Evolutionary conservation across 768 basidiomycete genomes (phyloP).

Genomic region (Mrakia hoshinonis): DNA sequence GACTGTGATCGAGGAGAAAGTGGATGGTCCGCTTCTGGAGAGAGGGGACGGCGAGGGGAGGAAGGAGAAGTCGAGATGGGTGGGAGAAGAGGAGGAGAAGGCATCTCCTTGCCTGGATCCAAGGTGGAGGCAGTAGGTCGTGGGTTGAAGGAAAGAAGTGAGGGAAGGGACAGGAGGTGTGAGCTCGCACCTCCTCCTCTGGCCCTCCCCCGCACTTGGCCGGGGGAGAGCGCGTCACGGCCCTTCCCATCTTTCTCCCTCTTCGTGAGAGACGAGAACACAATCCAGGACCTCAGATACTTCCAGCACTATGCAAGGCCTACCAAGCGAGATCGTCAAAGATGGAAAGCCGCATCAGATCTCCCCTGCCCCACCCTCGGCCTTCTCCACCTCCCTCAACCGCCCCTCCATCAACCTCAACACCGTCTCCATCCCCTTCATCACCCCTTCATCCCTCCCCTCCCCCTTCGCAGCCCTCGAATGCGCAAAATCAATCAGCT

Average conservation of each 20-base stretch:
- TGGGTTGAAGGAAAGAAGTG: background rate
- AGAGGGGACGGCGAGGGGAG: background rate
- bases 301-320: too few species aligned
- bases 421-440: constrained; percentile 63
- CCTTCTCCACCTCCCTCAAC: constrained; percentile 44
- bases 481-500: constrained; percentile 93
- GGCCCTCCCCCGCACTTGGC: background rate
- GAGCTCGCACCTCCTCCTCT: background rate
- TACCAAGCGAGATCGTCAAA: too few species aligned
- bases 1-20: background rate
- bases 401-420: constrained; percentile 55
- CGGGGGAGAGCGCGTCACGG: background rate
- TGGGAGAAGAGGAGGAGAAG: background rate
- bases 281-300: too few species aligned
- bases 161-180: background rate
- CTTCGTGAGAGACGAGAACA: too few species aligned
- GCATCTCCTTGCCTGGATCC: background rate
- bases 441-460: constrained; percentile 70
- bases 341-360: too few species aligned
- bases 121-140: background rate
- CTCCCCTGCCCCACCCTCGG: constrained; percentile 23
- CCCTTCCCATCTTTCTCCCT: background rate
- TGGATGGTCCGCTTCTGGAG: background rate
- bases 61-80: background rate
- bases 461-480: constrained; percentile 57